Conservation (phyloP, 73 alveolate genomes). For the Paraurostyla sp. region DNA sequence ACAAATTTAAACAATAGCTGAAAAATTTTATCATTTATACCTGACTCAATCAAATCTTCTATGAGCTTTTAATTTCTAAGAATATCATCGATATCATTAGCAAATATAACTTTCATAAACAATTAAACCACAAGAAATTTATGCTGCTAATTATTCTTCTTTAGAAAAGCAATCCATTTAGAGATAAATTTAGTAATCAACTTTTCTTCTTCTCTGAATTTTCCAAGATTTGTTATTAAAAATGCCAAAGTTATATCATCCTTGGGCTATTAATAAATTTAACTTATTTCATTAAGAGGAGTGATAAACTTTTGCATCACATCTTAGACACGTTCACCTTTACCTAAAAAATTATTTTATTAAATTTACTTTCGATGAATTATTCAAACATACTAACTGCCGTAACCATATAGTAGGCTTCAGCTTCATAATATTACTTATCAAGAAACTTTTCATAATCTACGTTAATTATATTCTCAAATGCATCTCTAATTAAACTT, state of each 20-base stretch:
- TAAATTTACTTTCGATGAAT: background rate
- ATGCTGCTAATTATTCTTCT: background rate
- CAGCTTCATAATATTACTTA: slow-evolving; percentile 7
- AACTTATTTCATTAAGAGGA: background rate
- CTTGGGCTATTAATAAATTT: background rate
- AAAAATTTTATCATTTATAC: background rate
- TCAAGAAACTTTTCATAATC: slow-evolving; percentile 4
- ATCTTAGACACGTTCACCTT: background rate
- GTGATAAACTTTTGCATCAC: background rate
- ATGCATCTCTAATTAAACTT: background rate
- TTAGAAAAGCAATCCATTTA: background rate
- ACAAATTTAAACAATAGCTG: background rate
- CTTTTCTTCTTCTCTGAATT: background rate
- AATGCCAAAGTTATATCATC: background rate
- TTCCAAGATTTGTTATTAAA: background rate
- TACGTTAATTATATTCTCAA: background rate
- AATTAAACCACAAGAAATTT: background rate
- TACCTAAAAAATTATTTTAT: background rate
- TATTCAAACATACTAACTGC: background rate
- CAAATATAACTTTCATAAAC: background rate
- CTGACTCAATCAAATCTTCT: background rate
- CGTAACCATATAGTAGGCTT: background rate
- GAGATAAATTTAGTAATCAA: background rate
- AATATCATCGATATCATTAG: background rate
- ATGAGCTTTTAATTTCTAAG: background rate